These are phyloP conservation scores for Cephalotrichum gorgonifer DNA, from an alignment of 2,329 filamentous ascomycete species.

Conservation along the genomic window DNA sequence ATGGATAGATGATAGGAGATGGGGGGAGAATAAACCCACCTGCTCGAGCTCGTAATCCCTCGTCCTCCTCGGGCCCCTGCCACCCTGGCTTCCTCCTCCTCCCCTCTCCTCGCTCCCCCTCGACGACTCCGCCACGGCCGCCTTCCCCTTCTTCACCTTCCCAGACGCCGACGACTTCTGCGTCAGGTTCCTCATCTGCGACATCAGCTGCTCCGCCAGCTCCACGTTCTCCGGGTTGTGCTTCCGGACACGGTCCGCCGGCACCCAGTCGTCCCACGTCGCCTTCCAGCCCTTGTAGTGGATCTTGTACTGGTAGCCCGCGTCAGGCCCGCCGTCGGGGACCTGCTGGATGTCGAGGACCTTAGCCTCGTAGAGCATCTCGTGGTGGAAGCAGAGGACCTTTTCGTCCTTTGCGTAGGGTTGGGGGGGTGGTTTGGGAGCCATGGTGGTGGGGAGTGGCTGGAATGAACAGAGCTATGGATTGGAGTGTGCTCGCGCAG, in stretches of 20 bases:
- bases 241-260: constrained; percentile 86
- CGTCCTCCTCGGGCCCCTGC: constrained; percentile 60
- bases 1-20: background rate
- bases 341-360: constrained; percentile 68
- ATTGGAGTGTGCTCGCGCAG: no score
- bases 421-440: constrained; percentile 30
- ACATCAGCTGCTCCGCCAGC: constrained; percentile 63
- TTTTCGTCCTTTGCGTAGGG: constrained; percentile 72
- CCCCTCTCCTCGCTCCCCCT: constrained; percentile 69
- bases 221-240: constrained; percentile 92
- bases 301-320: constrained; percentile 77
- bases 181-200: constrained; percentile 54
- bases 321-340: constrained; percentile 45
- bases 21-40: constrained; percentile 38
- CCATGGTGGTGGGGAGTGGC: background rate
- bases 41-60: constrained; percentile 77
- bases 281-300: constrained; percentile 99
- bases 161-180: constrained; percentile 25
- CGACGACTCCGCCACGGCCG: constrained; percentile 50
- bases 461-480: no score
- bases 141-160: constrained; percentile 42
- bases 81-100: constrained; percentile 35
- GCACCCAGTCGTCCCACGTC: constrained; percentile 99
- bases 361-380: constrained; percentile 96
- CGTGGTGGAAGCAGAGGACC: constrained; percentile 93